Evolutionary conservation across 1,139 yeast genomes (phyloP).

Genomic region (Suhomyces panamericanus): DNA sequence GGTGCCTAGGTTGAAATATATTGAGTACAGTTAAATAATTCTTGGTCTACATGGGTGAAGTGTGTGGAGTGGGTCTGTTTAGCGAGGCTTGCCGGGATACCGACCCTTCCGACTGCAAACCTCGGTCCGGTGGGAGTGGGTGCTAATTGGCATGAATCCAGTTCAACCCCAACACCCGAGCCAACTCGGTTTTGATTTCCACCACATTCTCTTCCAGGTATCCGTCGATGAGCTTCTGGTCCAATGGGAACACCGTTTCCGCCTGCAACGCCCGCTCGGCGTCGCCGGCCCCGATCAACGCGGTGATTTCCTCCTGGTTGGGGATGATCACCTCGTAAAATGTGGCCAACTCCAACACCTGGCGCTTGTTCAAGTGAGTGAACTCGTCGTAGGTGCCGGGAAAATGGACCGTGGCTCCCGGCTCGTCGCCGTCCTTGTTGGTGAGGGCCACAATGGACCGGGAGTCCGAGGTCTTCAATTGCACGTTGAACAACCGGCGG

Average conservation of each 20-base stretch:
- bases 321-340: slow-evolving; percentile 71
- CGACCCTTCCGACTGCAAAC: no score
- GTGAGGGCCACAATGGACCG: slow-evolving; percentile 16
- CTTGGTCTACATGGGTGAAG: no score
- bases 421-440: slow-evolving; percentile 59
- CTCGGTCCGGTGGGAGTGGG: no score
- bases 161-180: slow-evolving; percentile 67
- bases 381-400: slow-evolving; percentile 65
- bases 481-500: slow-evolving; percentile 54
- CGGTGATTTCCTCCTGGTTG: slow-evolving; percentile 40
- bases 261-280: slow-evolving; percentile 30
- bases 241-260: slow-evolving; percentile 15
- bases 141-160: slow-evolving; percentile 45
- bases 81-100: no score
- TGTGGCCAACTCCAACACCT: slow-evolving; percentile 55
- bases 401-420: slow-evolving; percentile 46
- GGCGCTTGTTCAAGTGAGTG: slow-evolving; percentile 41
- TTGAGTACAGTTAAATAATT: no score
- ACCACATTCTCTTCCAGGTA: slow-evolving; percentile 37
- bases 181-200: slow-evolving; percentile 59
- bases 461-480: slow-evolving; percentile 13
- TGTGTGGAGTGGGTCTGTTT: no score
- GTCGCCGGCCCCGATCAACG: slow-evolving; percentile 35
- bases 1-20: no score
- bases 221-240: slow-evolving; percentile 39